phyloP scores from a whole-genome alignment of 2,329 filamentous ascomycete species.

The Aspergillus carbonarius region DNA sequence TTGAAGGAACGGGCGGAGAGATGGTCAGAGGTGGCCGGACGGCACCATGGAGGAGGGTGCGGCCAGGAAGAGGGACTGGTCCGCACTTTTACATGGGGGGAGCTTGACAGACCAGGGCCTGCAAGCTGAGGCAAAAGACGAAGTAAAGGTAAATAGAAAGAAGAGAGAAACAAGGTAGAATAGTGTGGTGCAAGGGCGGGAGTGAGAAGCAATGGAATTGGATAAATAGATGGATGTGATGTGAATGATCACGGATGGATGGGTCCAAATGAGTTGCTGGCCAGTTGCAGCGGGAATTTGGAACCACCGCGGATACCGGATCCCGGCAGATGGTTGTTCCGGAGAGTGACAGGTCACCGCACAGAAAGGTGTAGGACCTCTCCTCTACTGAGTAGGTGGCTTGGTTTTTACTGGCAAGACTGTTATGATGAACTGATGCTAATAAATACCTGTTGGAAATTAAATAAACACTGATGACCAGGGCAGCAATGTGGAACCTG shows the following conservation, averaged over 20 bases:
- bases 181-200: neutral
- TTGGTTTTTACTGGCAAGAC: no score
- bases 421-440: no score
- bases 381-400: no score
- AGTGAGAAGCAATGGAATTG: neutral
- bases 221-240: no score
- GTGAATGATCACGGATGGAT: no score
- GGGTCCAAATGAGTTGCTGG: neutral
- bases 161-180: neutral
- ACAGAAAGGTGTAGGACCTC: no score
- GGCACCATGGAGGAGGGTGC: slow-evolving; percentile 23
- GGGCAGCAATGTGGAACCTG: no score
- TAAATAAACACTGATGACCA: no score
- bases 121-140: neutral
- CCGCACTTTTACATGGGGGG: slow-evolving; percentile 13
- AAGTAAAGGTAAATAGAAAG: neutral
- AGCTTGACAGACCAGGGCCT: slow-evolving; percentile 10
- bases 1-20: slow-evolving; percentile 15
- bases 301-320: no score
- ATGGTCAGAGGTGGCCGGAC: slow-evolving; percentile 17
- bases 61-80: slow-evolving; percentile 20
- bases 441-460: no score
- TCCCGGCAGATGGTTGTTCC: no score
- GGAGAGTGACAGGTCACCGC: neutral
- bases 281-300: no score